Conservation (phyloP, 1,284 basidiomycete genomes). For the Puccinia horiana region DNA sequence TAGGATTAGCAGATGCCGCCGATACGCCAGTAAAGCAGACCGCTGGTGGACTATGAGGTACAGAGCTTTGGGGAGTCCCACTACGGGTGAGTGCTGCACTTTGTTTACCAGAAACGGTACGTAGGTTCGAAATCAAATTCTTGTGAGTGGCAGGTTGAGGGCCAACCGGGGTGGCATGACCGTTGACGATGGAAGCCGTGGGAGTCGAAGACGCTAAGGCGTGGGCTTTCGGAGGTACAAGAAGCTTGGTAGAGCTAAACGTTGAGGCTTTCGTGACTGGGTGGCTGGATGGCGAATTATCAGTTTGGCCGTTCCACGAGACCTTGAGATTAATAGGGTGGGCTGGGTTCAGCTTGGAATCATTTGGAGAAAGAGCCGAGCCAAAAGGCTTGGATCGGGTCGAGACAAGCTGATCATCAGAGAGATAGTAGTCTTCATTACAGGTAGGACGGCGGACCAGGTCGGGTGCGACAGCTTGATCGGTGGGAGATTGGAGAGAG, state of each 20-base stretch:
- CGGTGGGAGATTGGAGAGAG: not conserved
- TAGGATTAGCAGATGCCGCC: not conserved
- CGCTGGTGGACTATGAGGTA: not conserved
- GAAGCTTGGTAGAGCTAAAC: not conserved
- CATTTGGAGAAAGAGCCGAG: not conserved
- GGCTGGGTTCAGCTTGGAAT: not conserved
- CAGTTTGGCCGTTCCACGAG: not conserved
- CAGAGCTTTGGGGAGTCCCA: slow-evolving; percentile 19
- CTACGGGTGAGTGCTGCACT: slow-evolving; percentile 8
- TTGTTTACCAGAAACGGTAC: slow-evolving; percentile 18
- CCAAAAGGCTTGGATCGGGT: slow-evolving; percentile 2
- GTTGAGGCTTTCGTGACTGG: not conserved
- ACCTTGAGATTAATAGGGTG: not conserved
- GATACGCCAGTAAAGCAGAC: not conserved
- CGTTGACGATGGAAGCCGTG: not conserved
- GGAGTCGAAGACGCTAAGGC: slow-evolving; percentile 9
- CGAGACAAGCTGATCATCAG: slow-evolving; percentile 34
- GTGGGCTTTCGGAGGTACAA: not conserved
- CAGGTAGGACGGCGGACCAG: slow-evolving; percentile 8
- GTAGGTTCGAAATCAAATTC: slow-evolving; percentile 28
- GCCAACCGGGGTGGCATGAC: slow-evolving; percentile 23
- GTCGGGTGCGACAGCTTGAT: not conserved
- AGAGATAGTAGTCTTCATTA: slow-evolving; percentile 44
- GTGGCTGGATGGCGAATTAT: not conserved
- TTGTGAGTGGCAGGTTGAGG: slow-evolving; percentile 26